Percentiles rank a stretch among this genome's conserved stretches.
Evolutionary conservation across 208 protist genomes (phyloP).

Genomic region (Crithidia brevicula): DNA sequence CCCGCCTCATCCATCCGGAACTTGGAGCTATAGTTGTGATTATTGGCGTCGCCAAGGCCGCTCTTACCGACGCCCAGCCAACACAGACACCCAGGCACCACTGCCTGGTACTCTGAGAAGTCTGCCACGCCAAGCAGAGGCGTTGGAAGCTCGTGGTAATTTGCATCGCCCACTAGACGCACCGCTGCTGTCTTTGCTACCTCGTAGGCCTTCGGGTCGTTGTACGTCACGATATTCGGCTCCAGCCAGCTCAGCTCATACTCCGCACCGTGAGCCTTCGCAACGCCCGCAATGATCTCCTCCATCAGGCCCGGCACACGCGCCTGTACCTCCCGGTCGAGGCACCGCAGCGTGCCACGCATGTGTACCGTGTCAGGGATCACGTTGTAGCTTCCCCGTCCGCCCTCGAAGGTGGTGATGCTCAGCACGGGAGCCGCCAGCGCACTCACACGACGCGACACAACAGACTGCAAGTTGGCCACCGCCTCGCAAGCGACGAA

Average conservation of each 20-base stretch:
- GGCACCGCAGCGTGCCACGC: constrained; percentile 71
- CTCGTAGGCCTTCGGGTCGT: constrained; percentile 69
- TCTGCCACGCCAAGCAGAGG: constrained; percentile 68
- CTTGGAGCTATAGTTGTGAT: constrained; percentile 78
- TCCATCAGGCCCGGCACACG: constrained; percentile 66
- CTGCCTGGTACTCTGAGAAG: constrained; percentile 77
- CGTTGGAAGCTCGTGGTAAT: constrained; percentile 51
- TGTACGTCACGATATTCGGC: constrained; percentile 85
- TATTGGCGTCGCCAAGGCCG: constrained; percentile 35
- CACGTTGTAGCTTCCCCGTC: constrained; percentile 74
- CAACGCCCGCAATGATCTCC: constrained; percentile 60
- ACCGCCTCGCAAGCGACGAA: constrained; percentile 62
- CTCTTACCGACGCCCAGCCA: constrained; percentile 58
- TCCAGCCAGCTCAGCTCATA: constrained; percentile 71
- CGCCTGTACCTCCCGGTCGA: constrained; percentile 61
- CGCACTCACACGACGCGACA: constrained; percentile 70
- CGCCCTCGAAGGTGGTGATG: constrained; percentile 64
- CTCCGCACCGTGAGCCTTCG: constrained; percentile 56
- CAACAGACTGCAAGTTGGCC: constrained; percentile 57
- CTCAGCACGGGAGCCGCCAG: constrained; percentile 65
- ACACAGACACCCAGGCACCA: constrained; percentile 77
- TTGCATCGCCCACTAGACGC: constrained; percentile 44
- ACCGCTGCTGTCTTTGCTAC: constrained; percentile 48
- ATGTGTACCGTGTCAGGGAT: constrained; percentile 71
- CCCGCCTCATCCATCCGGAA: constrained; percentile 66